Evolutionary conservation across 352 stramenopile genomes (phyloP).

Genomic region (Phytophthora sp.): DNA sequence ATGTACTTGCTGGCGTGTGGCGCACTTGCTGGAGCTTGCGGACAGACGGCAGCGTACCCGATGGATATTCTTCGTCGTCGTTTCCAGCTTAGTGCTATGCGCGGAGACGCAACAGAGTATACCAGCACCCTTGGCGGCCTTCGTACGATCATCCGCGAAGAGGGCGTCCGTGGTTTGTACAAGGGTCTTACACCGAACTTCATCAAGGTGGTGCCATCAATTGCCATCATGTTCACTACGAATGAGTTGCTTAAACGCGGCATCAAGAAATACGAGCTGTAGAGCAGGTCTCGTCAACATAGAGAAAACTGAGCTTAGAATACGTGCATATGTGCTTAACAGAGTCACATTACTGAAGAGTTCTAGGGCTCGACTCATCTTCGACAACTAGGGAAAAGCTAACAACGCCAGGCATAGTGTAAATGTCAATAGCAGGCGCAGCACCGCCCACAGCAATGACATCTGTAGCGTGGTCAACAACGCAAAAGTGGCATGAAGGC

Average conservation of each 20-base stretch:
- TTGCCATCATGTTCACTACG: constrained; percentile 85
- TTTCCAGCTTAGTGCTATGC: constrained; percentile 69
- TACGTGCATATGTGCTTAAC: constrained; percentile 14
- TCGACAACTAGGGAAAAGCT: constrained; percentile 79
- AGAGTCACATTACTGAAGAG: constrained; percentile 10
- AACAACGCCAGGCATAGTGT: constrained; percentile 81
- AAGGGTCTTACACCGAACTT: constrained; percentile 74
- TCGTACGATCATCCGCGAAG: constrained; percentile 49
- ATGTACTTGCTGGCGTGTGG: constrained; percentile 67
- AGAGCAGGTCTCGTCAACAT: constrained; percentile 16
- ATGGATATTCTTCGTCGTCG: constrained; percentile 78
- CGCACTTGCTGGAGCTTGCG: constrained; percentile 67
- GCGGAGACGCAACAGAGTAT: constrained; percentile 40
- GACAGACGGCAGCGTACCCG: constrained; percentile 74
- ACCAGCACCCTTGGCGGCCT: constrained; percentile 58
- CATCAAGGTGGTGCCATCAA: constrained; percentile 80
- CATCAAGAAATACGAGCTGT: constrained; percentile 34
- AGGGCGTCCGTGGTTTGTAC: constrained; percentile 70
- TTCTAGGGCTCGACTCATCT: constrained; percentile 20
- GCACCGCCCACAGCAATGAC: constrained; percentile 72
- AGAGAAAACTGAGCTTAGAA: constrained; percentile 24
- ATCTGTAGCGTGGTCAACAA: constrained; percentile 62
- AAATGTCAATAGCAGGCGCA: constrained; percentile 70
- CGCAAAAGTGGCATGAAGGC: constrained; percentile 72
- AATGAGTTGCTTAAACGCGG: constrained; percentile 74